Evolutionary conservation across 495 filamentous ascomycete genomes (phyloP).

Genomic region (Penicillium tannophilum): DNA sequence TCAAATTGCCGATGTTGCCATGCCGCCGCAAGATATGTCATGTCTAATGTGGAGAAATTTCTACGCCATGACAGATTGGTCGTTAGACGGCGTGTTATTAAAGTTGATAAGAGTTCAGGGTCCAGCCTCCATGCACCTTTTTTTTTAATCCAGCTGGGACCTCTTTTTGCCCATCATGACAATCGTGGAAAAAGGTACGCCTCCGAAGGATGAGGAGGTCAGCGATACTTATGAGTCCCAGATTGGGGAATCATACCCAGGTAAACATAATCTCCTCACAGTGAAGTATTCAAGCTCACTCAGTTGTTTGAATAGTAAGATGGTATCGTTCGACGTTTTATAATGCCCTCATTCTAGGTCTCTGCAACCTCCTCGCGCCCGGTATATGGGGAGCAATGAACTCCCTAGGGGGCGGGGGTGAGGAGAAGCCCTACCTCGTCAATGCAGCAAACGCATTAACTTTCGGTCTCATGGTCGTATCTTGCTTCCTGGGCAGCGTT

Average conservation of each 20-base stretch:
- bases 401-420: conserved; percentile 66
- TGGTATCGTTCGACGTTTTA: conserved; percentile 67
- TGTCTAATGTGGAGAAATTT: conserved; percentile 3
- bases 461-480: conserved; percentile 66
- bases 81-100: too few species aligned
- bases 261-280: conserved; percentile 19
- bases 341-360: conserved; percentile 63
- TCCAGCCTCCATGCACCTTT: background rate
- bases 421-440: conserved; percentile 62
- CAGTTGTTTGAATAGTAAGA: conserved; percentile 43
- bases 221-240: conserved; percentile 7
- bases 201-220: conserved; percentile 27
- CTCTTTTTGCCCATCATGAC: conserved; percentile 14
- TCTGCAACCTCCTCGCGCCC: conserved; percentile 64
- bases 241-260: conserved; percentile 18
- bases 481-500: conserved; percentile 57
- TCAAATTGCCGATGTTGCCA: conserved; percentile 22
- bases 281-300: background rate
- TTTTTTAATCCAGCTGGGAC: background rate
- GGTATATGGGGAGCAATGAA: conserved; percentile 74
- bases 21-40: conserved; percentile 13
- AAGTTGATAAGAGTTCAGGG: background rate
- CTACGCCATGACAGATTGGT: too few species aligned
- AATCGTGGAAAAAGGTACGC: conserved; percentile 22
- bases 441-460: conserved; percentile 71